Percentiles rank a stretch among this genome's conserved stretches.
Evolutionary conservation across 2,329 filamentous ascomycete species (phyloP).

Genomic region (Arthrobotrys megalospora): DNA sequence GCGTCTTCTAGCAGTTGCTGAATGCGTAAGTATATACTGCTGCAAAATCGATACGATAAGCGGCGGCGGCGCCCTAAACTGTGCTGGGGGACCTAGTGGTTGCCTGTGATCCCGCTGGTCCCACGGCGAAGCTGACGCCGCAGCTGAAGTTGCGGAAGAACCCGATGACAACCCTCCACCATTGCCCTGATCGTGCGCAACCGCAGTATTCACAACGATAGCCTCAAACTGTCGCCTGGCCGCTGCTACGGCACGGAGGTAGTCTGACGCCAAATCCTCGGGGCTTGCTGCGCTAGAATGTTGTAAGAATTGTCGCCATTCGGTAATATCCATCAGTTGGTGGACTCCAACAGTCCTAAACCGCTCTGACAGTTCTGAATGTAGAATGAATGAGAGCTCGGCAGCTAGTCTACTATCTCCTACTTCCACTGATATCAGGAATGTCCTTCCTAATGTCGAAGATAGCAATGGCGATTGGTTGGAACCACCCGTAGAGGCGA

Average conservation of each 20-base stretch:
- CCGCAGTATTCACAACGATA: slow-evolving; percentile 39
- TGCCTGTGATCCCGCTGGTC: slow-evolving; percentile 25
- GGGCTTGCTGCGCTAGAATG: slow-evolving; percentile 23
- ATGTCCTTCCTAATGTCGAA: slow-evolving; percentile 43
- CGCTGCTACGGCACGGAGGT: slow-evolving; percentile 54
- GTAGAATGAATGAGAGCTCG: slow-evolving; percentile 48
- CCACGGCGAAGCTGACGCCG: slow-evolving; percentile 21
- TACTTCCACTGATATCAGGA: slow-evolving; percentile 49
- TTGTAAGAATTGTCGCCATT: slow-evolving; percentile 55
- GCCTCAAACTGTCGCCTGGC: slow-evolving; percentile 49
- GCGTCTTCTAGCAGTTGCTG: slow-evolving; percentile 80
- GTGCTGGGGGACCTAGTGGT: slow-evolving; percentile 69
- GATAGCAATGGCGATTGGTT: slow-evolving; percentile 9
- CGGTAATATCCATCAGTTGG: slow-evolving; percentile 48
- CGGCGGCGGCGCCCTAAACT: slow-evolving; percentile 40
- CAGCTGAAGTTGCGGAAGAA: slow-evolving; percentile 14
- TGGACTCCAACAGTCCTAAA: slow-evolving; percentile 40
- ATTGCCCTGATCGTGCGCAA: slow-evolving; percentile 19
- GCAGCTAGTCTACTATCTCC: slow-evolving; percentile 40
- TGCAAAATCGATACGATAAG: slow-evolving; percentile 62
- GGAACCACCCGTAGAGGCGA: slow-evolving; percentile 24
- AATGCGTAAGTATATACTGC: slow-evolving; percentile 83
- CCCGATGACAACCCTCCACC: not conserved
- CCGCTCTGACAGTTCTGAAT: slow-evolving; percentile 40
- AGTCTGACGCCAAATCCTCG: slow-evolving; percentile 52